phyloP scores from a whole-genome alignment of 108 stramenopile genomes.

The Cyclotella sp. region DNA sequence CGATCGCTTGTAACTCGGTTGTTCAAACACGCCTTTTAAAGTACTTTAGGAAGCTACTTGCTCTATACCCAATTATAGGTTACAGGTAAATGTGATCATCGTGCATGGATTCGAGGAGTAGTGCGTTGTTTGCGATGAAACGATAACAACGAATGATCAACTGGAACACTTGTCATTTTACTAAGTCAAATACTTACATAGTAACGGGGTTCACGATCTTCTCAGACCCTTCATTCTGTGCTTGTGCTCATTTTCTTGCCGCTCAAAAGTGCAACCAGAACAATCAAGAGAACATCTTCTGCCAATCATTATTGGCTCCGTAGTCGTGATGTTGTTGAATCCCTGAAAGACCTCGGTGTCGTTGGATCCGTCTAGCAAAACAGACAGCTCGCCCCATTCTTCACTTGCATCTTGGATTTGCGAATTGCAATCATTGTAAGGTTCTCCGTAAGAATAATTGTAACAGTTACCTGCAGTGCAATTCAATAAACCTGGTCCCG shows the following conservation, averaged over 20 bases:
- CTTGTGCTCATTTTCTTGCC: not conserved
- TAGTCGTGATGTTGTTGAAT: slow-evolving; percentile 3
- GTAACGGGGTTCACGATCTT: not conserved
- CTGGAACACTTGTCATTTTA: no score
- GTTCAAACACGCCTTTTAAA: no score
- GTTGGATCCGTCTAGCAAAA: not conserved
- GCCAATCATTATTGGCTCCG: not conserved
- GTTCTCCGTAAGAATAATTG: slow-evolving; percentile 1
- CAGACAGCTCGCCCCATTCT: slow-evolving; percentile 6
- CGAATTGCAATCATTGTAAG: slow-evolving; percentile 1
- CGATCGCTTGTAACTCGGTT: no score
- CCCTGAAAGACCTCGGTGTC: slow-evolving; percentile 2
- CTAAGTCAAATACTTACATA: not conserved
- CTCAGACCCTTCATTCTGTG: not conserved
- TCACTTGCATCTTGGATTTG: slow-evolving; percentile 19
- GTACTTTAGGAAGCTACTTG: no score
- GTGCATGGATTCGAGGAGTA: no score
- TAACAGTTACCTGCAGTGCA: slow-evolving; percentile 12
- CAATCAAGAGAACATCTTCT: slow-evolving; percentile 7
- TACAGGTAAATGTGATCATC: no score
- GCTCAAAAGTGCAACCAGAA: not conserved
- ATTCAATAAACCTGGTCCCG: slow-evolving; percentile 10
- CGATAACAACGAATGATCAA: no score
- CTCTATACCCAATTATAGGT: no score
- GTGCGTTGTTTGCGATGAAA: no score